Evolutionary conservation across 2,329 filamentous ascomycete genomes (phyloP).

Genomic region (Elsinoe ampelina): DNA sequence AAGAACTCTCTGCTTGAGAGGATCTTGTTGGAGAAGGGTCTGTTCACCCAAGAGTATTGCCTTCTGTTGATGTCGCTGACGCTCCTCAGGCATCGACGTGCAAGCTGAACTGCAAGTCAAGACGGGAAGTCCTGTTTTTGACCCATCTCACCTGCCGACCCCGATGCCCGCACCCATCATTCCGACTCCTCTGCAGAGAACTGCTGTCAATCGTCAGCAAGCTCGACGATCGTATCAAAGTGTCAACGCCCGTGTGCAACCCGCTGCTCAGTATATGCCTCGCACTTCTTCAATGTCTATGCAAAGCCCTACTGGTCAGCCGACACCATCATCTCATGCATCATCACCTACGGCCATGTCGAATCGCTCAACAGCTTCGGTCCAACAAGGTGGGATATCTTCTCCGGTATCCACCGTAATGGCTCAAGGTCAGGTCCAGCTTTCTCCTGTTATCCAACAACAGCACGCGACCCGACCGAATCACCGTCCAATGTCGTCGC

Average conservation of each 20-base stretch:
- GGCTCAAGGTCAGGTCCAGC: constrained; percentile 40
- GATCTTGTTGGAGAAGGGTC: constrained; percentile 92
- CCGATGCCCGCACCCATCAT: constrained; percentile 35
- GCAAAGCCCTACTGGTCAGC: constrained; percentile 65
- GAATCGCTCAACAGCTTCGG: constrained; percentile 52
- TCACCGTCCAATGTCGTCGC: constrained; percentile 28
- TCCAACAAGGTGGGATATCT: constrained; percentile 51
- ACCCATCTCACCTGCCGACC: constrained; percentile 52
- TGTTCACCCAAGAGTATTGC: background rate
- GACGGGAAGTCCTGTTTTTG: constrained; percentile 75
- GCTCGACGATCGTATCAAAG: constrained; percentile 27
- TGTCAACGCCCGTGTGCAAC: constrained; percentile 17
- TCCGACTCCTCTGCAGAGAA: constrained; percentile 67
- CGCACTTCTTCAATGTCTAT: constrained; percentile 32
- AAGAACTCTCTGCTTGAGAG: constrained; percentile 95
- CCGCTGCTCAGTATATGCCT: constrained; percentile 23
- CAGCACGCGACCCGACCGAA: constrained; percentile 38
- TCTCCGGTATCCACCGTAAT: constrained; percentile 51
- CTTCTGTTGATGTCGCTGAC: background rate
- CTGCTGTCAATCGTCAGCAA: constrained; percentile 66
- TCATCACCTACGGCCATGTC: constrained; percentile 53
- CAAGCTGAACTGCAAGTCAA: constrained; percentile 91
- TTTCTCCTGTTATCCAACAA: constrained; percentile 26
- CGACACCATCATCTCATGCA: constrained; percentile 71
- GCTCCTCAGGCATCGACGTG: constrained; percentile 73